phyloP scores from a whole-genome alignment of 2,329 filamentous ascomycete genomes.

The Monosporascus sp. region DNA sequence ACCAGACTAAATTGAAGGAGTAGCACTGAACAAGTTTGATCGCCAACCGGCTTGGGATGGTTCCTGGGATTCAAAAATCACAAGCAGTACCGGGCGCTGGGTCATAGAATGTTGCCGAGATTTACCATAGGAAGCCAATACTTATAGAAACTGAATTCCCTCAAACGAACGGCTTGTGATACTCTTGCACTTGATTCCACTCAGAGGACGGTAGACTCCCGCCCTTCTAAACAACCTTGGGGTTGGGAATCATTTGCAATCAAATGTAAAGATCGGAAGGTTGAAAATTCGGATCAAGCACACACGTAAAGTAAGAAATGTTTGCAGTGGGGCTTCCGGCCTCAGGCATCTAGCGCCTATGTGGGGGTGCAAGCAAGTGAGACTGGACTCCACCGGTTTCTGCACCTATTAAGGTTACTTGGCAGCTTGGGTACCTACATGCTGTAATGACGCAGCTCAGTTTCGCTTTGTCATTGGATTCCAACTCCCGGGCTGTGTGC shows the following conservation, averaged over 20 bases:
- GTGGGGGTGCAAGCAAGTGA: no score
- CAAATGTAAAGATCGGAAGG: slow-evolving; percentile 26
- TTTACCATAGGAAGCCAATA: slow-evolving; percentile 31
- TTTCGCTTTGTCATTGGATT: no score
- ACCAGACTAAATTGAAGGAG: no score
- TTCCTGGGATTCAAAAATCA: background rate
- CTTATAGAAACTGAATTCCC: slow-evolving; percentile 24
- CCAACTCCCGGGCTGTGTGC: no score
- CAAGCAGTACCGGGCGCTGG: no score
- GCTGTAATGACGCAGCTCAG: no score
- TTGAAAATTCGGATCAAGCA: background rate
- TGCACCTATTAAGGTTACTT: no score
- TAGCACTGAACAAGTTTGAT: no score
- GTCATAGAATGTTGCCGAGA: slow-evolving; percentile 25
- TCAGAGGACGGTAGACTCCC: slow-evolving; percentile 19
- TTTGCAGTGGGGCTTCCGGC: background rate
- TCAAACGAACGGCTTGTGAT: slow-evolving; percentile 30
- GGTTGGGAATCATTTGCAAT: slow-evolving; percentile 27
- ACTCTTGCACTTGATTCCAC: slow-evolving; percentile 28
- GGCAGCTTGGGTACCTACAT: no score
- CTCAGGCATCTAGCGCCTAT: no score
- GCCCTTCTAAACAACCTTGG: slow-evolving; percentile 21
- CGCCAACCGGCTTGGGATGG: background rate
- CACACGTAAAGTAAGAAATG: background rate
- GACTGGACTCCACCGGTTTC: no score